Base-by-base conservation (phyloP, 2,329 filamentous ascomycete genomes). In the Daldinia eschscholtzii region DNA sequence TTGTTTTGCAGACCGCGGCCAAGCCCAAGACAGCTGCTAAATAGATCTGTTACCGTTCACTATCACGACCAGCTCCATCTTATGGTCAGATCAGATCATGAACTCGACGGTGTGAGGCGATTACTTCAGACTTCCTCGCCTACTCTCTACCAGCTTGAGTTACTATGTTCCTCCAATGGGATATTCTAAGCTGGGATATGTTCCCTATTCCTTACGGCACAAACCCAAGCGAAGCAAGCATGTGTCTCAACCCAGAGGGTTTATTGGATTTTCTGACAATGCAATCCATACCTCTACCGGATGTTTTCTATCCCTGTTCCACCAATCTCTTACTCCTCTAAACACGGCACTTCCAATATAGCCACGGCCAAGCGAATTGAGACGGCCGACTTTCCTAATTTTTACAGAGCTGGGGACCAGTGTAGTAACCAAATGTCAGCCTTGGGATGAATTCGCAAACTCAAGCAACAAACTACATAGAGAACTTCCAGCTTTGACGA, bases 11-110 rank as follows among this genome's bases (percentile, higher is more conserved):
- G 75, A 61, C 62, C 42, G 62, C 53, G 26, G 33, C 72, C 15
- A 77, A 77, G 71, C 72, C 76, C 20, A 78, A 77, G 71, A 64
- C 74, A 52, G 67, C 69, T 12, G 61, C 73, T 39, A 77, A 77
- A 61, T 77, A 72, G 59, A 56, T 37, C 4, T 4, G 23, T 4
- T 33, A 23, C 35, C 18, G 13, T 52, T 12, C 10, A 42, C 48
- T 28, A 41, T 55, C 46, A 53, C 37, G 44, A 33, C 42, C 30
- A 35, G 42, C 53, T 61, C 41, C n/a, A 20, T 37, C 20, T 30
- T 6, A n/a, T 23, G 9, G 30, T 60, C 52, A 35, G 20, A 18
- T 46, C 44, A 28, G 30, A 48, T 52, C 30, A 33, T 18, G 35
- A 39, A 42, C 6, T 28, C 28, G 44, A 57, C 48, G 41, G 42